Evolutionary conservation across 1,284 basidiomycete genomes (phyloP).

Genomic region (Ceratobasidium sp.): DNA sequence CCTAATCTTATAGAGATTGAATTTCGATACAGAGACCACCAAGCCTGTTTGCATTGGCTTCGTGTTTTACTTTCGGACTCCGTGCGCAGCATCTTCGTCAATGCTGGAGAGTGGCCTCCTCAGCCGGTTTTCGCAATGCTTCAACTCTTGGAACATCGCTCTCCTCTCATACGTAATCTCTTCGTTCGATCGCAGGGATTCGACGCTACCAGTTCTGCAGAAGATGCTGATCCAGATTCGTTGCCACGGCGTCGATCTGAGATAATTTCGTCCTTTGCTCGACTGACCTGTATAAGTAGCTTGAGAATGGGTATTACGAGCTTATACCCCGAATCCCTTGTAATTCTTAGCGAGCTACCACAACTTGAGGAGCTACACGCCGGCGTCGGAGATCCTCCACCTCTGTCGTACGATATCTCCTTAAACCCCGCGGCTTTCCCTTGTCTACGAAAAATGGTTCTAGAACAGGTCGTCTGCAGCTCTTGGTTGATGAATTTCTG

Average conservation of each 20-base stretch:
- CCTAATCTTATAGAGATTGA: background rate
- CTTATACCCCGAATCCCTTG: background rate
- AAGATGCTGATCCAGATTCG: background rate
- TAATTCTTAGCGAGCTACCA: background rate
- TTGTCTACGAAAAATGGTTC: background rate
- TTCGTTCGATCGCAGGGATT: background rate
- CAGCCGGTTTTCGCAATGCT: background rate
- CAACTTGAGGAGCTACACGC: background rate
- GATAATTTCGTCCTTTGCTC: background rate
- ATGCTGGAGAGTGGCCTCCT: background rate
- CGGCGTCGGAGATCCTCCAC: background rate
- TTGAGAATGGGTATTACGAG: background rate
- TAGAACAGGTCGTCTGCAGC: background rate
- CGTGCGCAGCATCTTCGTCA: background rate
- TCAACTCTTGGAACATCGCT: background rate
- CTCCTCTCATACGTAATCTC: background rate
- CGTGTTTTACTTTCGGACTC: background rate
- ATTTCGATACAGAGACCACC: background rate
- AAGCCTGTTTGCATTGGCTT: slow-evolving; percentile 1
- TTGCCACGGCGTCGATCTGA: background rate
- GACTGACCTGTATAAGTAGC: background rate
- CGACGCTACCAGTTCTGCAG: background rate
- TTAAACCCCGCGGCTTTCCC: background rate
- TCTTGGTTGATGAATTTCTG: background rate
- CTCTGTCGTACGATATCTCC: background rate